phyloP scores from a whole-genome alignment of 768 basidiomycete genomes.

The Vararia minispora region DNA sequence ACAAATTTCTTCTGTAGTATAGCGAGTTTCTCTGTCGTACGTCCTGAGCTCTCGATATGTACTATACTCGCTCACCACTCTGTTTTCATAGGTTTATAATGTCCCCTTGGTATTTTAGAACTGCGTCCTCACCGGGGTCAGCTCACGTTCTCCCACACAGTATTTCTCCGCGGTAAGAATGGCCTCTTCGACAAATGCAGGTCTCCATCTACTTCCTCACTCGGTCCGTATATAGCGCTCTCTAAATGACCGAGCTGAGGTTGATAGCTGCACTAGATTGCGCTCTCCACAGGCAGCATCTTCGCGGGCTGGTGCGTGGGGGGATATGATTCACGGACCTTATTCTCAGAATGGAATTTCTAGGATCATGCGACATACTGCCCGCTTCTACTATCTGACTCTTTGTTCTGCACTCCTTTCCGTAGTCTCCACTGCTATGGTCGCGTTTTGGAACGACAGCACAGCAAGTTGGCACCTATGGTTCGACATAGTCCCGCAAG shows the following conservation, averaged over 20 bases:
- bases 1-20: conserved; percentile 71
- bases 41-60: conserved; percentile 17
- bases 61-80: conserved; percentile 11
- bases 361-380: conserved; percentile 81
- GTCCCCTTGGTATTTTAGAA: conserved; percentile 64
- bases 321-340: no score
- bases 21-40: conserved; percentile 69
- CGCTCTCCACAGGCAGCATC: conserved; percentile 77
- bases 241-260: conserved; percentile 14
- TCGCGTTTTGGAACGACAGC: conserved; percentile 56
- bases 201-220: conserved; percentile 81
- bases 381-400: conserved; percentile 73
- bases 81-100: conserved; percentile 64
- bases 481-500: conserved; percentile 72
- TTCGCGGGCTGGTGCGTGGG: conserved; percentile 74
- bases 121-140: conserved; percentile 4
- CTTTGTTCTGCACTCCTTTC: conserved; percentile 48
- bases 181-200: conserved; percentile 52
- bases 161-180: conserved; percentile 80
- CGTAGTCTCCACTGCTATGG: conserved; percentile 46
- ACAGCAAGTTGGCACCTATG: conserved; percentile 56
- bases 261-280: conserved; percentile 37
- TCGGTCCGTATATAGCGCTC: conserved; percentile 41
- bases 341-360: no score
- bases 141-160: conserved; percentile 25